Evolutionary conservation across 257 asterid genomes (phyloP), one percentile per base, ranked within the genome.

Genomic region (Solanum medicagineum): DNA sequence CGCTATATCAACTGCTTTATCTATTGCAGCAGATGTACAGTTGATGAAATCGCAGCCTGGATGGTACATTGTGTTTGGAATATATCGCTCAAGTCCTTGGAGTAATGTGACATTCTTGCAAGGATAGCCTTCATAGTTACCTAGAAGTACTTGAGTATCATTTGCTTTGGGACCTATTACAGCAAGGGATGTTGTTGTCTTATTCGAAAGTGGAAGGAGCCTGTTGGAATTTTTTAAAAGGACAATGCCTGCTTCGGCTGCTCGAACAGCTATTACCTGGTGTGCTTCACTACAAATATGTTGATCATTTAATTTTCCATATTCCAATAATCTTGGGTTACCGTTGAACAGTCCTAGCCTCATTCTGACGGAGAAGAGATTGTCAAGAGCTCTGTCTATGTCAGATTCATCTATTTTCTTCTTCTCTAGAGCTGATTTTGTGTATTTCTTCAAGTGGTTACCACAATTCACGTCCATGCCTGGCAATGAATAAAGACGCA

Each of bases 401-500:
- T 94, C 92, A 2, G 51, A 54, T 88, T 91, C 92, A 45, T 84
- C 69, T 63, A 90, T 84, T 60, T 92, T 92, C 40, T 86, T 86
- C 89, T 89, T 87, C 54, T 81, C 49, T 56, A 94, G 47, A 13
- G 96, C 96, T 85, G 93, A 88, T 86, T 87, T 89, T 4, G 94
- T 91, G 85, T 90, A 47, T 80, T 86, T 86, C 86, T 29, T 63
- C 80, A 92, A 85, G 87, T 87, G 89, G 81, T 88, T 20, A 29
- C 96, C 97, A 47, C 96, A 94, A 19, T 92, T 89, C 85, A 94
- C 86, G 85, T 94, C 98, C 96, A 94, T 89, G 51, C 97, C 97
- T 94, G 91, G 56, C 36, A 36, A 71, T 44, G 80, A 71, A 71
- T 8, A 40, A 17, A 70, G 32, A 17, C 1, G 3, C 36, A 44